Conservation (phyloP, 2,329 filamentous ascomycete genomes). For the Sphaerulina vaccinii region DNA sequence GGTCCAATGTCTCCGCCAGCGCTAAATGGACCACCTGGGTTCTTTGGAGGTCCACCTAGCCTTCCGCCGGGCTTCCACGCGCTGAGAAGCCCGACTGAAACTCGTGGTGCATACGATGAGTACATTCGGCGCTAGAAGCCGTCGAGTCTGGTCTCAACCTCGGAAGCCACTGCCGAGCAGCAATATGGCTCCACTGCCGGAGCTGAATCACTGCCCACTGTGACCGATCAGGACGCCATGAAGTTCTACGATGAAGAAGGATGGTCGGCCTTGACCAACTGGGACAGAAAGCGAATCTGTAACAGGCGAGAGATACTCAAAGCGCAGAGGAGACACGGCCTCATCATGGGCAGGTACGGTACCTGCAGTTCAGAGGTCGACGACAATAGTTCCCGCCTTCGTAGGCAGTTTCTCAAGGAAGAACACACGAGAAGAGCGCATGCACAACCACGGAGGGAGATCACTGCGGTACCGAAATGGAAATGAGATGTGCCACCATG, state of each 20-base stretch:
- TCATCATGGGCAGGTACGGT: no score
- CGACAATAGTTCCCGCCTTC: no score
- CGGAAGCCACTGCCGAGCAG: not conserved
- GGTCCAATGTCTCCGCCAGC: slow-evolving; percentile 9
- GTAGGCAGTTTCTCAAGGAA: no score
- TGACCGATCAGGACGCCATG: slow-evolving; percentile 1
- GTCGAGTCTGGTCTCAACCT: slow-evolving; percentile 7
- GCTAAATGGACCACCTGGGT: slow-evolving; percentile 1
- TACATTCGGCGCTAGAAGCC: slow-evolving; percentile 10
- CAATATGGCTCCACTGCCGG: not conserved
- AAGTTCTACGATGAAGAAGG: slow-evolving; percentile 11
- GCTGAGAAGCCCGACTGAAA: slow-evolving; percentile 8
- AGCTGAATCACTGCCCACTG: not conserved
- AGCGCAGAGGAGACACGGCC: not conserved
- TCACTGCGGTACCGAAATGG: no score
- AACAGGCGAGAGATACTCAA: not conserved
- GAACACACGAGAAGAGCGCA: no score
- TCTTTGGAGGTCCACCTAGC: slow-evolving; percentile 9
- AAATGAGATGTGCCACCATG: no score
- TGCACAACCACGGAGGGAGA: no score
- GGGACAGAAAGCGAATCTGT: slow-evolving; percentile 8
- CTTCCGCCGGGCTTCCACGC: slow-evolving; percentile 10
- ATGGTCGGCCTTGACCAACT: slow-evolving; percentile 10
- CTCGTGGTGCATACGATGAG: slow-evolving; percentile 6
- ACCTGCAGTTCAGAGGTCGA: no score